Base-by-base conservation (phyloP, 768 basidiomycete genomes). In the Gloeostereum incarnatum region DNA sequence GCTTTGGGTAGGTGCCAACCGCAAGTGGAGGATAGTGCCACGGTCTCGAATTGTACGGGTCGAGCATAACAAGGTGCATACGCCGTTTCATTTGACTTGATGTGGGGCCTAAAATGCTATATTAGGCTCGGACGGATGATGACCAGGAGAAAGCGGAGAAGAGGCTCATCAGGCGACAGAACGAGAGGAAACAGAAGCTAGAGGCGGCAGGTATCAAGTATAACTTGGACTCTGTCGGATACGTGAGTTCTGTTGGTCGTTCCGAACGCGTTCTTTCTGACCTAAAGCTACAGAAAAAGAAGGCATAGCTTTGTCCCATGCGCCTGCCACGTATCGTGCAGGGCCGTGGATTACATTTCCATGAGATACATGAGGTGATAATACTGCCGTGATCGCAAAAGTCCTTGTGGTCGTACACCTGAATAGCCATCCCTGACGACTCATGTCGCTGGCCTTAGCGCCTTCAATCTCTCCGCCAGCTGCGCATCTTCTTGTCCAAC, bases 1-100 rank as follows among this genome's bases (percentile, higher is more conserved):
- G 53, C 61, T 98, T 1, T 99, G 96, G 96, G 67, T 93, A 8
- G 94, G 96, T n/a, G 89, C 93, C 14, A 96, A 97, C 63, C 75
- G 84, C 48, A 92, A 89, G 56, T 98, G 84, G 81, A 69, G 81
- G 46, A 58, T 62, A 3, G 73, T 97, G 8, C 93, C 96, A 0
- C 61, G 59, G 13, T 81, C 78, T 38, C 78, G 82, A 35, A 58
- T 93, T 32, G 76, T 75, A 23, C 70, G 86, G 39, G 61, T 73
- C 7, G 70, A 74, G 43, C 86, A 94, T 49, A 91, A 94, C 59
- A 90, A 87, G 71, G 93, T 91, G 33, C 7, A 48, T 36, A 0
- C 27, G 13, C 19, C 22, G 21, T 7, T 26, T 2, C 18, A 9
- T 26, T 24, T 9, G 20, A 10, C 19, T 38, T 23, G 20, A 23